Conservation (phyloP, 2,329 filamentous ascomycete genomes). For the Biscogniauxia sp. region DNA sequence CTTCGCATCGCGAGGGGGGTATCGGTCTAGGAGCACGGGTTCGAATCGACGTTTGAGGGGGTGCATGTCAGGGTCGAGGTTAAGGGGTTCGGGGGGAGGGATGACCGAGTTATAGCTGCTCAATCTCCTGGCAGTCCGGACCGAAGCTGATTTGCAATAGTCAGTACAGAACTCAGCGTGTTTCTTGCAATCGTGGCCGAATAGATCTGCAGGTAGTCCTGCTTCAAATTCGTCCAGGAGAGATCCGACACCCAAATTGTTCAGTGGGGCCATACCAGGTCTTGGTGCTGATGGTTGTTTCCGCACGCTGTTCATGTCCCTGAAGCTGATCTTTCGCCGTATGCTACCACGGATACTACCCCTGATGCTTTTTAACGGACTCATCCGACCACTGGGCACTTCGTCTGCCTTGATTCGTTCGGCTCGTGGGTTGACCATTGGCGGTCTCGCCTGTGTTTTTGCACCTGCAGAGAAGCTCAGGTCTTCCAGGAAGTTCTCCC, state of each 20-base stretch:
- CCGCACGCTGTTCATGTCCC: conserved; percentile 93
- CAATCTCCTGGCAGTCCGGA: conserved; percentile 79
- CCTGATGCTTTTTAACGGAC: conserved; percentile 55
- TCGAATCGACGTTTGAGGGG: conserved; percentile 92
- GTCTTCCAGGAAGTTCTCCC: conserved; percentile 91
- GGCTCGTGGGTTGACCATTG: conserved; percentile 74
- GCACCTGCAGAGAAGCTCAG: conserved; percentile 84
- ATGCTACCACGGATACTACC: conserved; percentile 80
- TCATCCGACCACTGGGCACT: conserved; percentile 48
- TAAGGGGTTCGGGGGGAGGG: conserved; percentile 85
- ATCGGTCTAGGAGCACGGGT: conserved; percentile 91
- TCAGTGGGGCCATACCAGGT: conserved; percentile 58
- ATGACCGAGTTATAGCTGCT: conserved; percentile 99
- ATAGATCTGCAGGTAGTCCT: conserved; percentile 20
- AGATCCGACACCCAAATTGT: conserved; percentile 13
- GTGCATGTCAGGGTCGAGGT: conserved; percentile 89
- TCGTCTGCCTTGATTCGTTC: conserved; percentile 82
- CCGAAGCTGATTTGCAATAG: conserved; percentile 45
- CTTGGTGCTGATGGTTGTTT: conserved; percentile 75
- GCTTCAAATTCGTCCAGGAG: conserved; percentile 20
- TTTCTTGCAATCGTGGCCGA: conserved; percentile 24
- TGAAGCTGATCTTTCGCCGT: conserved; percentile 85
- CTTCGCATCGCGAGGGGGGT: conserved; percentile 77
- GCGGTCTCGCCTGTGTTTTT: conserved; percentile 65
- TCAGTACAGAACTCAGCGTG: conserved; percentile 30